Evolutionary conservation across 2,329 filamentous ascomycete species (phyloP), one percentile per base, ranked within the genome.

Genomic region (Beauveria varroae): DNA sequence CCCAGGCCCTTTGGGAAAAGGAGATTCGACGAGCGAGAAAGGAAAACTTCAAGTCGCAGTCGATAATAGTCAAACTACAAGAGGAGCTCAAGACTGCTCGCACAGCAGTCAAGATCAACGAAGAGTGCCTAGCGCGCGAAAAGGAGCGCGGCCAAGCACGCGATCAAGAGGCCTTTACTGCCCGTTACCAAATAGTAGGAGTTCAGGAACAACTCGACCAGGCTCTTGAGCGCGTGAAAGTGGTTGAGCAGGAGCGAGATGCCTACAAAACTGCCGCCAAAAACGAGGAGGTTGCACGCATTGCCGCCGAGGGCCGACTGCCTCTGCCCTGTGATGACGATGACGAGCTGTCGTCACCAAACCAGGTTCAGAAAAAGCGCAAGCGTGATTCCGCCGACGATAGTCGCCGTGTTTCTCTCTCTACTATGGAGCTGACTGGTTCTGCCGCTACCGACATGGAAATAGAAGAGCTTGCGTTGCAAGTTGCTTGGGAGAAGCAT

Each of bases 31-130:
- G 85, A 61, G 81, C 84, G 10, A 79, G 86, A 55, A 91, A 91
- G 67, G 88, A 91, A 67, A 86, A 85, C 2, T 90, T 90, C 79
- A 90, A 90, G 69, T 82, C 84, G n/a, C 86, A 89, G 66, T 89
- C 87, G 3, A 74, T 77, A 12, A 80, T 87, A 37, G 83, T 90
- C 67, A 89, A 89, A 70, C 71, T 88, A n/a, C 87, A 90, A 70
- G 88, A 90, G 67, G 87, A 91, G 67, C 79, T 90, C 65, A 90
- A 90, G 70, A 76, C 83, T 0, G 76, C 82, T 57, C 81, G 86
- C 50, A 74, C 74, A 28, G 74, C 76, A n/a, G 74, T 80, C 56
- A 85, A 83, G 65, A 75, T 80, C 8, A 75, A 78, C 26, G 83
- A 89, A 64, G 81, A 85, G 55, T 79, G 78, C 61, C 75, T 91